A percentile compares a stretch with the other conserved stretches of the same genome.
Conservation (phyloP, 768 basidiomycete species). For the Boletales sp. region DNA sequence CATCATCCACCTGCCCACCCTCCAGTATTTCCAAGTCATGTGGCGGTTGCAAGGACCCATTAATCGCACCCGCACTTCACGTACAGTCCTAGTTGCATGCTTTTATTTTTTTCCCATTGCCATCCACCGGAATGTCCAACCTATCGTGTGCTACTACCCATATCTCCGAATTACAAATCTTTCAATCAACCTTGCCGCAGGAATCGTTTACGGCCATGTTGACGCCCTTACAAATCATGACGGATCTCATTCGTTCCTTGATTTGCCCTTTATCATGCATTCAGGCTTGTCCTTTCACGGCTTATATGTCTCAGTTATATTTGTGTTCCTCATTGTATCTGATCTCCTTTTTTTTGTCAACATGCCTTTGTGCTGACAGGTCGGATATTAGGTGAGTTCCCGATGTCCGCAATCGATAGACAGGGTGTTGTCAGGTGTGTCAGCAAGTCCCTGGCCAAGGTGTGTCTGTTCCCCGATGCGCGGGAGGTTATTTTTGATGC, state of each 20-base stretch:
- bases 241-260: conserved; percentile 11
- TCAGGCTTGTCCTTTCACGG: neutral
- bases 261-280: conserved; percentile 7
- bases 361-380: neutral
- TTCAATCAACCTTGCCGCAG: conserved; percentile 15
- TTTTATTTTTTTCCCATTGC: neutral
- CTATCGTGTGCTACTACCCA: conserved; percentile 9
- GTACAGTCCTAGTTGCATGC: conserved; percentile 18
- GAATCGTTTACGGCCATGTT: conserved; percentile 12
- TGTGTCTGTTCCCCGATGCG: too few relatives aligned
- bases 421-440: neutral
- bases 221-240: conserved; percentile 8
- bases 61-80: conserved; percentile 13
- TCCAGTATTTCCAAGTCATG: conserved; percentile 12
- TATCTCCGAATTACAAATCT: conserved; percentile 9
- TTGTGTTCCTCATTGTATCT: neutral
- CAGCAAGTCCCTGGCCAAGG: neutral
- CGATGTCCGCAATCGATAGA: neutral
- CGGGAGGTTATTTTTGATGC: neutral
- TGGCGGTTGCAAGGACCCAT: conserved; percentile 19
- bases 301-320: too few relatives aligned
- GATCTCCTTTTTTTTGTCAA: neutral
- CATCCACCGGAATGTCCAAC: conserved; percentile 15
- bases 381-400: conserved; percentile 11
- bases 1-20: conserved; percentile 11